These are phyloP conservation scores for Clausena lansium DNA, from an alignment of 345 rosid genomes.

Conservation along the genomic window DNA sequence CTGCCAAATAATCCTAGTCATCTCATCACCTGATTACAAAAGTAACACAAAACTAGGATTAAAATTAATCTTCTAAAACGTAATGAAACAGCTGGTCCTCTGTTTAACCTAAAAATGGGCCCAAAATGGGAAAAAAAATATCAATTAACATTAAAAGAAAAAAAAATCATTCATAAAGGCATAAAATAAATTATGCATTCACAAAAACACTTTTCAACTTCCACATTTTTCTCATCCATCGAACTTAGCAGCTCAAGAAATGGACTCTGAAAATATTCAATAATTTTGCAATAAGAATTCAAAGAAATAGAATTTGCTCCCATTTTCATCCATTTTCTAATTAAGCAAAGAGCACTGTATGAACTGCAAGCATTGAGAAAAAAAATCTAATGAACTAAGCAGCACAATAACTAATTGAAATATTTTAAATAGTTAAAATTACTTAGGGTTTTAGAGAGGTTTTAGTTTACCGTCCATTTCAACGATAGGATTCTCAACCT, in stretches of 20 bases:
- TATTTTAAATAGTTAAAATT: too few relatives aligned
- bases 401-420: too few relatives aligned
- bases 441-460: constrained; percentile 25
- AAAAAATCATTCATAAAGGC: not conserved
- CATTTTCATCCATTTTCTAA: constrained; percentile 1
- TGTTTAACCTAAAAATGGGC: not conserved
- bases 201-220: not conserved
- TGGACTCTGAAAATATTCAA: not conserved
- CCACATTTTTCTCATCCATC: not conserved
- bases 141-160: not conserved
- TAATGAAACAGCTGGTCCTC: not conserved
- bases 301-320: not conserved
- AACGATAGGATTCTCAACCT: constrained; percentile 57
- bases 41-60: not conserved
- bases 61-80: not conserved
- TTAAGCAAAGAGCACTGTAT: not conserved
- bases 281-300: not conserved
- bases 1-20: constrained; percentile 89
- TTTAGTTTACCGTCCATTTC: constrained; percentile 61
- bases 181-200: not conserved
- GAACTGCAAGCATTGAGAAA: not conserved
- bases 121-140: not conserved
- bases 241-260: not conserved
- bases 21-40: constrained; percentile 74
- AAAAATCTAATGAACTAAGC: too few relatives aligned